phyloP scores from a whole-genome alignment of 108 stramenopile genomes.

The Poteriospumella lacustris region DNA sequence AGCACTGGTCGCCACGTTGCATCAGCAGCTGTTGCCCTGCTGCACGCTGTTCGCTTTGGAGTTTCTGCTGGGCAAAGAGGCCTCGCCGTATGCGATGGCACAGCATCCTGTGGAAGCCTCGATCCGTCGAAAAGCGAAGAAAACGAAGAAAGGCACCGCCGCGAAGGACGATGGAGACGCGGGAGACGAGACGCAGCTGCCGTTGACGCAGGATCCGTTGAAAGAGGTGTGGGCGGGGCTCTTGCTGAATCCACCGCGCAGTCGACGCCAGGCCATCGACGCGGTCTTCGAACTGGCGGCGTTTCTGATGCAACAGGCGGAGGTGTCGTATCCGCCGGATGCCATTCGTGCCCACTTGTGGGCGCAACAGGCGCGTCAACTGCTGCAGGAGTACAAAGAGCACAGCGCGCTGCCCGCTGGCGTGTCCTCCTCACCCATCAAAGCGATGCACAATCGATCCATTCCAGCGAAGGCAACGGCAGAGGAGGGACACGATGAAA shows the following conservation, averaged over 20 bases:
- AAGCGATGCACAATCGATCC: neutral
- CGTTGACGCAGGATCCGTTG: neutral
- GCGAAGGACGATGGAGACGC: too few species aligned
- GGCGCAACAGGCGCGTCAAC: neutral
- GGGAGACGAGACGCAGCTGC: too few species aligned
- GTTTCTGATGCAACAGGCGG: neutral
- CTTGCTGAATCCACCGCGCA: neutral
- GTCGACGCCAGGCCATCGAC: neutral
- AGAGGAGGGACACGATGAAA: neutral
- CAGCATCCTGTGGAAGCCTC: too few species aligned
- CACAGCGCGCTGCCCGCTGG: neutral
- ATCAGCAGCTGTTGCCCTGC: too few species aligned
- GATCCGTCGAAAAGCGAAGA: too few species aligned
- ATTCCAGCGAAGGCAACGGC: neutral
- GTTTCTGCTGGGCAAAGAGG: too few species aligned
- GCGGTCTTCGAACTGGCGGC: neutral
- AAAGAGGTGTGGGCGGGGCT: neutral
- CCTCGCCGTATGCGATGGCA: too few species aligned
- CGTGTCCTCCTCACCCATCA: neutral
- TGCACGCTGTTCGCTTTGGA: too few species aligned
- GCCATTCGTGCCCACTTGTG: neutral
- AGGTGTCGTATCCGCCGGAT: neutral
- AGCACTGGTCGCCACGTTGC: too few species aligned
- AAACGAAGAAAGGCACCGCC: too few species aligned
- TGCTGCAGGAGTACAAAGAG: neutral